Evolutionary conservation across 2,329 filamentous ascomycete genomes (phyloP), one percentile per base, ranked within the genome.

Genomic region (Aspergillus texensis): DNA sequence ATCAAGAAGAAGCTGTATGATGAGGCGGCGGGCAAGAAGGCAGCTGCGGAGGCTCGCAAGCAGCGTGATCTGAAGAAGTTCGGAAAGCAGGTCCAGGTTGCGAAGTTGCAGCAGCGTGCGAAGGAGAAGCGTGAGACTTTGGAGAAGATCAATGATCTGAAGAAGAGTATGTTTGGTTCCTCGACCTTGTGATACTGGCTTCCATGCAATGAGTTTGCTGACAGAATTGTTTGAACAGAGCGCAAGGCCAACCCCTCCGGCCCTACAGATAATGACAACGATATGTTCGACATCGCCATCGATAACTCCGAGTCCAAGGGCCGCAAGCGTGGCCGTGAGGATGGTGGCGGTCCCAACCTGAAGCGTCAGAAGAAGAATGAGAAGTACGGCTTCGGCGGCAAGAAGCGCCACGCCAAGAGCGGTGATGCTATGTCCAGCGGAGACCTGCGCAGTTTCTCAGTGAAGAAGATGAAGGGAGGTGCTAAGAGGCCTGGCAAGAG

Each of bases 1-100:
- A 92, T 99, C 77, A 96, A 96, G 85, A 88, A 90, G 74, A 96
- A 96, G 85, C 83, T 98, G 73, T 86, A 97, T 66, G 94, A 98
- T 74, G 93, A 96, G 75, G 95, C 94, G 0, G 92, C 94, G 12
- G 85, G 88, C 65, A 97, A 97, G 85, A 97, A 97, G 84, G 94
- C 95, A 0, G 87, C 93, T 32, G 89, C 91, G 28, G 95, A 99
- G 79, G 95, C 95, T 8, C 88, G 93, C 77, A 93, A 93, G 81
- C 90, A 94, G 82, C 86, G 95, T 67, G 95, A 99, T 78, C 84
- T 98, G 73, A 98, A 97, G 89, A 99, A 98, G 83, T 99, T 98
- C 77, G 95, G 95, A 77, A 99, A 99, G 84, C 92, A 96, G 79
- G 95, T 98, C 59, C 95, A 99, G 83, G 88, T 97, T 64, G 94